Evolutionary conservation across 257 asterid species (phyloP).

Genomic region (Gynochthodes officinalis): DNA sequence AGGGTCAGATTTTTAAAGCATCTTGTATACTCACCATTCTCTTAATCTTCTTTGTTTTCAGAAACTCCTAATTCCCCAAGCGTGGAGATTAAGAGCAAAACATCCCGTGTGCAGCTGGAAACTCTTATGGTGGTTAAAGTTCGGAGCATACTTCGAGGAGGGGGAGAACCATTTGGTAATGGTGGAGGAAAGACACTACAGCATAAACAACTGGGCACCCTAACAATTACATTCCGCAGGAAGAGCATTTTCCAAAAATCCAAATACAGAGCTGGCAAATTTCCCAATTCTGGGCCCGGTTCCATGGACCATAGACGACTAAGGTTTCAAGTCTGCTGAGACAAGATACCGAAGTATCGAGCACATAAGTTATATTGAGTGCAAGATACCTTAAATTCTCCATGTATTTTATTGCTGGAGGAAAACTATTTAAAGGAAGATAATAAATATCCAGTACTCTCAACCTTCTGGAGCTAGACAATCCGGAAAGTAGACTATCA

Average conservation of each 20-base stretch:
- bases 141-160: constrained; percentile 7
- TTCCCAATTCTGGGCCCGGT: neutral
- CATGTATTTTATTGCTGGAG: constrained; percentile 22
- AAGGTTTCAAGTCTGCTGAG: constrained; percentile 30
- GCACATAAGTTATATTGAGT: constrained; percentile 18
- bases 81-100: constrained; percentile 14
- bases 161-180: neutral
- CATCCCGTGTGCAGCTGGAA: constrained; percentile 19
- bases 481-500: neutral
- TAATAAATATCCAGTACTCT: constrained; percentile 32
- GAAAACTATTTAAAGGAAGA: constrained; percentile 27
- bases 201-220: constrained; percentile 20
- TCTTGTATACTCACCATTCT: neutral
- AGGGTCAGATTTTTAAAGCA: neutral
- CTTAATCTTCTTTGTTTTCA: constrained; percentile 14
- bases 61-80: constrained; percentile 33
- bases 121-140: constrained; percentile 24
- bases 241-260: constrained; percentile 26
- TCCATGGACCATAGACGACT: constrained; percentile 23
- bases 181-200: neutral
- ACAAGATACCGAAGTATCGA: constrained; percentile 3
- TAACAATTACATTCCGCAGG: constrained; percentile 27
- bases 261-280: constrained; percentile 17
- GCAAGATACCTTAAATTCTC: constrained; percentile 31
- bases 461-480: constrained; percentile 24